Evolutionary conservation across 192 early-diverging fungal species (phyloP), one percentile per base, ranked within the genome.

Genomic region (Rhizophlyctis rosea): DNA sequence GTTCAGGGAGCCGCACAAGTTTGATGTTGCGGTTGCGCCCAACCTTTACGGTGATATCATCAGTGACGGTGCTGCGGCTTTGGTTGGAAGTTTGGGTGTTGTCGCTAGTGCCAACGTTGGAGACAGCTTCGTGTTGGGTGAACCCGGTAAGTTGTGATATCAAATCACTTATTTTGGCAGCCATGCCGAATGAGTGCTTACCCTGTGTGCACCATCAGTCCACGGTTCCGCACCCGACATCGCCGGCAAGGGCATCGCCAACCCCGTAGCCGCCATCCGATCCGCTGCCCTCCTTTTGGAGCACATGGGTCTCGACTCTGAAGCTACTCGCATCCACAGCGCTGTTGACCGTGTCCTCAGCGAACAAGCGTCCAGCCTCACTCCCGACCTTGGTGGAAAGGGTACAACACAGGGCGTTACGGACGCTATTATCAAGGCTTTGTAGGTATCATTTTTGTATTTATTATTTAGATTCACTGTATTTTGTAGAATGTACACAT

Each of bases 41-140:
- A 98, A 98, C 81, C 73, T 98, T 67, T 98, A 96, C 66, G 96
- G 96, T 47, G 96, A 98, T 65, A 98, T 98, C 58, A 91, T 98
- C 67, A 90, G 87, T 70, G 96, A 98, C 70, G 96, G 93, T 33
- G 96, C 96, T 11, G 96, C 96, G 3, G 96, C 96, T 11, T 70
- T 98, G 30, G 96, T 96, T 1, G 96, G 96, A 18, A 91, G 89
- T 61, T 80, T 98, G 59, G 96, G 96, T 24, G 84, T 98, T 25
- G 94, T 98, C 25, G 94, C 94, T 50, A 90, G 90, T 60, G 93
- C 96, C 25, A 98, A 98, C 64, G 92, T 97, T 18, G 96, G 96
- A 58, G 94, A 97, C 74, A 82, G 57, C 57, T 96, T 98, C 85
- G 93, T 94, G 18, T 82, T 98, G 34, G 94, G 93, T 50, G 96